Evolutionary conservation across 192 early-diverging fungal species (phyloP).

Genomic region (Funneliformis geosporum): DNA sequence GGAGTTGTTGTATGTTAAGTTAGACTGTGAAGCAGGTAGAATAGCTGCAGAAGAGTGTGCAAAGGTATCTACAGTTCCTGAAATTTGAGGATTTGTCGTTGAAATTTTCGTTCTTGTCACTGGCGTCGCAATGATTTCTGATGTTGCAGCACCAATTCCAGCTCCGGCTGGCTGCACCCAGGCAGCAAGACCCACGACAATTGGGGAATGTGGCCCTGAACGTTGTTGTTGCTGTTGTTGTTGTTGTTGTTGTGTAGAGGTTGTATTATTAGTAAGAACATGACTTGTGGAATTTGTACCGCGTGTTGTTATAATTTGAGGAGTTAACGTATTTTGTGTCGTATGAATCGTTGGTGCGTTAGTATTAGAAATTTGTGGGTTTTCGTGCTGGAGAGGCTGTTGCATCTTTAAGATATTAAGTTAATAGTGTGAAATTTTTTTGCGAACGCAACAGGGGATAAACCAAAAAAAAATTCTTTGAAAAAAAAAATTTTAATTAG

Average conservation of each 20-base stretch:
- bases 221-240: background rate
- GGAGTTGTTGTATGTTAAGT: background rate
- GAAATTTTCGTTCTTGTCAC: background rate
- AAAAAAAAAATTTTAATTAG: background rate
- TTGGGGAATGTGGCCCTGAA: background rate
- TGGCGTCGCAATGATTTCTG: constrained; percentile 2
- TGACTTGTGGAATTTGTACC: background rate
- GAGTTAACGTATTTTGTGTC: background rate
- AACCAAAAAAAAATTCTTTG: background rate
- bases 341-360: background rate
- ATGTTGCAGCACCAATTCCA: background rate
- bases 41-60: background rate
- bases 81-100: background rate
- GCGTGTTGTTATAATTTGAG: constrained; percentile 6
- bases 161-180: constrained; percentile 15
- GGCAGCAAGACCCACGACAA: background rate
- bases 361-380: constrained; percentile 6
- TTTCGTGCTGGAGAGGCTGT: constrained; percentile 18
- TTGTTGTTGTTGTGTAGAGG: background rate
- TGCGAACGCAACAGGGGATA: constrained; percentile 20
- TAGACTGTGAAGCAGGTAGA: background rate
- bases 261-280: background rate
- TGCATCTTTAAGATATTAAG: constrained; percentile 13
- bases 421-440: background rate
- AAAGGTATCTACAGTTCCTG: background rate